These are phyloP conservation scores for Oropetium thomaeum DNA, from an alignment of 176 grass and related monocot genomes.

Conservation along the genomic window DNA sequence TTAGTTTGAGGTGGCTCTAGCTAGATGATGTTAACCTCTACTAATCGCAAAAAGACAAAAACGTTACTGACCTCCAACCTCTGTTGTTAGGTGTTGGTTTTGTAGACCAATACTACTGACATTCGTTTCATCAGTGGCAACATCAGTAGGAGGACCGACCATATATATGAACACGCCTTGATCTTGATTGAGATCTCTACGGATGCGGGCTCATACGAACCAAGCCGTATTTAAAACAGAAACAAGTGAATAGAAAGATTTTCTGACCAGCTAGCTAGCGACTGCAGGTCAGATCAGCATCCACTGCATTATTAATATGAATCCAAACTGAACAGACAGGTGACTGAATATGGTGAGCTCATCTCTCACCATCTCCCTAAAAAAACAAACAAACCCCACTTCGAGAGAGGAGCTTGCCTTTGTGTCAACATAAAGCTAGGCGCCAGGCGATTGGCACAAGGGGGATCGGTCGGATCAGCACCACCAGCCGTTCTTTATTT, in stretches of 20 bases:
- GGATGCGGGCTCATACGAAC: neutral
- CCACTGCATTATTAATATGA: constrained; percentile 10
- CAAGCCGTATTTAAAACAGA: neutral
- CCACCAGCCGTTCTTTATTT: constrained; percentile 57
- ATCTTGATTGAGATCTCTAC: too few relatives aligned
- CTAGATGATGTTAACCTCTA: neutral
- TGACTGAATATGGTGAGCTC: constrained; percentile 35
- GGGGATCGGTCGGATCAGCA: neutral
- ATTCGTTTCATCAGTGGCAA: neutral
- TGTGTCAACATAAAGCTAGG: constrained; percentile 48
- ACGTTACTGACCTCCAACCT: neutral
- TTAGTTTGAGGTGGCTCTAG: neutral
- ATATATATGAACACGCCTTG: too few relatives aligned
- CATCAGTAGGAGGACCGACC: neutral
- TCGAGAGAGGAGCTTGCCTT: neutral
- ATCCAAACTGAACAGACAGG: neutral
- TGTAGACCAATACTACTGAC: neutral
- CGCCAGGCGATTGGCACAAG: neutral
- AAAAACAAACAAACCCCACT: neutral
- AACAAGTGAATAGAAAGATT: neutral
- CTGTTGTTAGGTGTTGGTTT: neutral
- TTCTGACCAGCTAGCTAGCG: neutral
- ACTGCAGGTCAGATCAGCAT: neutral
- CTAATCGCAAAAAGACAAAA: too few relatives aligned
- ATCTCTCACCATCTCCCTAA: constrained; percentile 33